Base-by-base conservation (phyloP, 257 asterid genomes). In the Misopates orontium region DNA sequence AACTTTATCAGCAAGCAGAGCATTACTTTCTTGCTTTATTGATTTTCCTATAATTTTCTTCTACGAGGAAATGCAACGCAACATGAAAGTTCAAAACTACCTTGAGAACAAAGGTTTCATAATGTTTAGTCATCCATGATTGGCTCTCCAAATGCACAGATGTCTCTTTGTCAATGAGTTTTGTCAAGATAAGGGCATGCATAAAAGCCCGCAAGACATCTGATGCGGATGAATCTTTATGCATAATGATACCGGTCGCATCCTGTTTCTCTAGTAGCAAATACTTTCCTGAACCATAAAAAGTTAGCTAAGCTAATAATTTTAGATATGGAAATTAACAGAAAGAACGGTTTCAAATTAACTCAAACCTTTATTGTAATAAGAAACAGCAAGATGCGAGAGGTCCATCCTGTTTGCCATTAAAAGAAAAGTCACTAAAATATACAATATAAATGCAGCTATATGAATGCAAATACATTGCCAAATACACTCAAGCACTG, bases 61-160 rank as follows among this genome's bases (percentile, higher is more conserved):
- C 19, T 23, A 16, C 39, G 17, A 18, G 18, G 12, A 51, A 61
- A n/a, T 8, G 36, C 31, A 57, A 66, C 45, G 51, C 4, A 42
- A 20, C 73, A 69, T 60, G 5, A 47, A 25, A 60, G 45, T 36
- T 67, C 36, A 28, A 48, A 56, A 31, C 10, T 77, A 93, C 97
- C 97, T 83, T 77, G 45, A 22, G 67, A 65, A 87, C 16, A 72
- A 90, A 82, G 73, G 36, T 66, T 59, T 79, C 80, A 25, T 86
- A 93, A 80, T 93, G 80, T 71, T 80, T 73, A 12, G 70, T 82
- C 84, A 93, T 90, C 99, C 99, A 90, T 65, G 80, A 77, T 57
- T 78, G 95, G 70, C 95, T 86, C 80, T 83, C 88, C 17, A 41
- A 28, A 69, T 83, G 88, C 68, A 62, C 56, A 25, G 84, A 72